Conservation (phyloP, 2,329 filamentous ascomycete genomes). For the Aciculosporium take region DNA sequence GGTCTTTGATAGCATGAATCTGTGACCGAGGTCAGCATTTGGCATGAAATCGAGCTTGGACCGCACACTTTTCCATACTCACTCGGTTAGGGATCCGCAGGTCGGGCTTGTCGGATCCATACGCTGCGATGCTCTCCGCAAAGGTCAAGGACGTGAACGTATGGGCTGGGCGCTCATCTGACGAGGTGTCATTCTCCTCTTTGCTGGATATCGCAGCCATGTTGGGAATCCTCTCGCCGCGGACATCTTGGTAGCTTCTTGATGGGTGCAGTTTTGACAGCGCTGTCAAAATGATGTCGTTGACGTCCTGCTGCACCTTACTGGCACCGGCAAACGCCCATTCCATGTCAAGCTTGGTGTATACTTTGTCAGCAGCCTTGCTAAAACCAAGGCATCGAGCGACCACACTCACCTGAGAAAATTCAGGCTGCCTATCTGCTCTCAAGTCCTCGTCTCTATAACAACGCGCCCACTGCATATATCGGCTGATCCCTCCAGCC, state of each 20-base stretch:
- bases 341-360: slow-evolving; percentile 66
- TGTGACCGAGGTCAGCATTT: slow-evolving; percentile 20
- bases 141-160: slow-evolving; percentile 22
- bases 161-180: slow-evolving; percentile 15
- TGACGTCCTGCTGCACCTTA: slow-evolving; percentile 20
- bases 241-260: slow-evolving; percentile 50
- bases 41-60: not conserved
- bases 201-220: slow-evolving; percentile 13
- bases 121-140: slow-evolving; percentile 50
- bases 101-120: slow-evolving; percentile 89
- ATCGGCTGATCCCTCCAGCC: slow-evolving; percentile 68
- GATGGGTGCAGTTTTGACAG: slow-evolving; percentile 16
- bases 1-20: slow-evolving; percentile 50
- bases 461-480: slow-evolving; percentile 87
- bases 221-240: slow-evolving; percentile 20
- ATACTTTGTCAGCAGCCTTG: not conserved
- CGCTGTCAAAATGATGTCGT: slow-evolving; percentile 20
- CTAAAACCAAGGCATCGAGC: not conserved
- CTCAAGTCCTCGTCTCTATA: slow-evolving; percentile 91
- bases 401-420: slow-evolving; percentile 54
- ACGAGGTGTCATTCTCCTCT: not conserved
- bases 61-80: slow-evolving; percentile 10
- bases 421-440: slow-evolving; percentile 89
- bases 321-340: slow-evolving; percentile 64
- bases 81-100: slow-evolving; percentile 58